phyloP scores from a whole-genome alignment of 1,284 basidiomycete genomes.

The Trichosporon ovoides region DNA sequence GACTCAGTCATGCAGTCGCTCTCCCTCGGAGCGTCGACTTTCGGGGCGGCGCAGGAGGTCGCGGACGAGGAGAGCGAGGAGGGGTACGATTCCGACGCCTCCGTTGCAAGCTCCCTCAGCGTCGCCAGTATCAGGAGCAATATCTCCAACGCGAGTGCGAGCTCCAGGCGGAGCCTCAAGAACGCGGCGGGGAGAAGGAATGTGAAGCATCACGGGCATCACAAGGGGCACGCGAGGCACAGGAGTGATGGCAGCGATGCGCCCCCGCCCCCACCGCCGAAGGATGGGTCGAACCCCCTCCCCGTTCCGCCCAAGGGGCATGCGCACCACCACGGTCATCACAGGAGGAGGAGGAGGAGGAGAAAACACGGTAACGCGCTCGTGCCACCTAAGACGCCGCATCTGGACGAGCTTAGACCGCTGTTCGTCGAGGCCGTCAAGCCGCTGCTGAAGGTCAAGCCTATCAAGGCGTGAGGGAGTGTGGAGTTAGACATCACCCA shows the following conservation, averaged over 20 bases:
- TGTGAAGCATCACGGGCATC: too few relatives aligned
- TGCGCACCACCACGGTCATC: conserved; percentile 36
- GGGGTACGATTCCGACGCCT: conserved; percentile 55
- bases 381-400: conserved; percentile 68
- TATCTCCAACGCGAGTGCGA: too few relatives aligned
- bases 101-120: conserved; percentile 27
- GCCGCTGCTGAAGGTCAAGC: conserved; percentile 25
- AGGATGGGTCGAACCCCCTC: conserved; percentile 3
- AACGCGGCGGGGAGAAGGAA: background rate
- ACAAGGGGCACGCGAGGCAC: background rate
- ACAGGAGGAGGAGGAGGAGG: conserved; percentile 6
- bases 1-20: conserved; percentile 72
- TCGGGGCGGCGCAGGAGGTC: conserved; percentile 70
- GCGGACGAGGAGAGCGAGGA: conserved; percentile 63
- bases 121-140: too few relatives aligned
- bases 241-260: conserved; percentile 4
- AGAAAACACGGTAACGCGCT: conserved; percentile 51
- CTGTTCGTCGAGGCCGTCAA: conserved; percentile 76
- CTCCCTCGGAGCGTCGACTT: conserved; percentile 68
- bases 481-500: too few relatives aligned
- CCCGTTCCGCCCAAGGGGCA: conserved; percentile 4
- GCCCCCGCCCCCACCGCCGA: conserved; percentile 9
- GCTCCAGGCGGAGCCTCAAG: background rate
- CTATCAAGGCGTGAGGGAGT: too few relatives aligned
- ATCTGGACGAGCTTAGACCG: conserved; percentile 71